Percentiles rank a stretch among this genome's conserved stretches.
Evolutionary conservation across 768 basidiomycete species (phyloP).

Genomic region (Lactifluus hygrophoroides): DNA sequence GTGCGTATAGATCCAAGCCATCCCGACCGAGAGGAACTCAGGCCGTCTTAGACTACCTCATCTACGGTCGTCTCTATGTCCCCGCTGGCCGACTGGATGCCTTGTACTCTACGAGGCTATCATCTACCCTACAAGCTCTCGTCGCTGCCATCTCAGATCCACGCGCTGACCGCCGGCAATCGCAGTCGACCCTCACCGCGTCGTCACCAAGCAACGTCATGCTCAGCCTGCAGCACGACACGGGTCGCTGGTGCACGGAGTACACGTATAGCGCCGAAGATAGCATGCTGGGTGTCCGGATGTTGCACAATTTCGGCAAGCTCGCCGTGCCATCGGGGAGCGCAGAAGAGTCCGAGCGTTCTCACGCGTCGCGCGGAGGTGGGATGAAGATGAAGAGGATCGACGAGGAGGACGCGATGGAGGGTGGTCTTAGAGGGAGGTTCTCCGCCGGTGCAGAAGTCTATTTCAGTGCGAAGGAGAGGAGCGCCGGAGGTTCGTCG

Average conservation of each 20-base stretch:
- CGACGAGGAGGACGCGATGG: conserved; percentile 90
- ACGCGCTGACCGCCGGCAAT: conserved; percentile 38
- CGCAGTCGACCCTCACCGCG: conserved; percentile 34
- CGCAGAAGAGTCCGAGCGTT: conserved; percentile 27
- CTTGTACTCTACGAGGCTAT: conserved; percentile 73
- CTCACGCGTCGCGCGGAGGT: conserved; percentile 22
- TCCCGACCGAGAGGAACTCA: background rate
- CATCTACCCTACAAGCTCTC: conserved; percentile 70
- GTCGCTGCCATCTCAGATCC: conserved; percentile 85
- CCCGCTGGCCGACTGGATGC: conserved; percentile 87
- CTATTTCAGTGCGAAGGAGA: conserved; percentile 89
- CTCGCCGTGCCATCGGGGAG: conserved; percentile 33
- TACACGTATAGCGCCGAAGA: conserved; percentile 94
- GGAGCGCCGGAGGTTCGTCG: conserved; percentile 72
- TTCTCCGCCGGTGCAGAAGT: conserved; percentile 90
- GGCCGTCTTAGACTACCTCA: conserved; percentile 63
- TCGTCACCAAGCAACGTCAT: conserved; percentile 56
- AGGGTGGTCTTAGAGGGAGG: conserved; percentile 83
- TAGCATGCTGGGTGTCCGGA: conserved; percentile 82
- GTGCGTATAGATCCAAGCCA: background rate
- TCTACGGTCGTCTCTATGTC: conserved; percentile 88
- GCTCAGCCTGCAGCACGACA: conserved; percentile 84
- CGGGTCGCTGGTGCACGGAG: conserved; percentile 88
- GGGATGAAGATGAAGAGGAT: conserved; percentile 54
- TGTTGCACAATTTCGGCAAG: conserved; percentile 88